Base-by-base conservation (phyloP, 2,329 filamentous ascomycete genomes). In the Arachnopeziza araneosa region DNA sequence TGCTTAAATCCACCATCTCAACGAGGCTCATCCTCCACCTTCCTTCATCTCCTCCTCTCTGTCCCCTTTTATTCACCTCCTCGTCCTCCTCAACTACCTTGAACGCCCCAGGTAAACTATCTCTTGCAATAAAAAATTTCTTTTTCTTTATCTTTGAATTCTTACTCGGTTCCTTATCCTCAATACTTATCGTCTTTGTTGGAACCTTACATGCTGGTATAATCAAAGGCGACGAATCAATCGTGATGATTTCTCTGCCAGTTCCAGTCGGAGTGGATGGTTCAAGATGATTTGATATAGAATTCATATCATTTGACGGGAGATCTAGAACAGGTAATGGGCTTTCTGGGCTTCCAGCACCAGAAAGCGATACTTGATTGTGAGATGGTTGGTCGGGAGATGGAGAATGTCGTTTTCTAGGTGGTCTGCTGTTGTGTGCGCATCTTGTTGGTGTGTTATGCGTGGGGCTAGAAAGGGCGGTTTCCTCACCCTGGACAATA, bases 21-120 rank as follows among this genome's bases (percentile, higher is more conserved):
- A 71, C 61, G 53, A 69, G 59, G 54, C 64, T 67, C 52, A 61
- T 32, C 24, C 69, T 66, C 66, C 65, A 70, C 49, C 24, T 54
- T 49, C 57, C 24, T 23, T 21, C 30, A 21, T 56, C 49, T 44
- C 44, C 32, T 24, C 5, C 24, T 50, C 50, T 1, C 10, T 24
- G 19, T 23, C 9, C 19, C 22, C 24, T 50, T 32, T 24, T 57
- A 24, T 44, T 53, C 22, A 44, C 32, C 50, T 58, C 30, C 52
- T 68, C 65, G 49, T 62, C 56, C 50, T 64, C 61, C 54, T 65
- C 65, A 14, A 68, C 54, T 58, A 69, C 66, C 59, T 69, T 72
- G 71, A 72, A 75, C 1, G 68, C 67, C 2, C 74, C 74, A 6
- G 70, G 70, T 24, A 75, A 62, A 61, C 71, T 73, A 14, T 74